Evolutionary conservation across 441 rosid species (phyloP), one percentile per base, ranked within the genome.

Genomic region (Bocquillonia castaneifolia): DNA sequence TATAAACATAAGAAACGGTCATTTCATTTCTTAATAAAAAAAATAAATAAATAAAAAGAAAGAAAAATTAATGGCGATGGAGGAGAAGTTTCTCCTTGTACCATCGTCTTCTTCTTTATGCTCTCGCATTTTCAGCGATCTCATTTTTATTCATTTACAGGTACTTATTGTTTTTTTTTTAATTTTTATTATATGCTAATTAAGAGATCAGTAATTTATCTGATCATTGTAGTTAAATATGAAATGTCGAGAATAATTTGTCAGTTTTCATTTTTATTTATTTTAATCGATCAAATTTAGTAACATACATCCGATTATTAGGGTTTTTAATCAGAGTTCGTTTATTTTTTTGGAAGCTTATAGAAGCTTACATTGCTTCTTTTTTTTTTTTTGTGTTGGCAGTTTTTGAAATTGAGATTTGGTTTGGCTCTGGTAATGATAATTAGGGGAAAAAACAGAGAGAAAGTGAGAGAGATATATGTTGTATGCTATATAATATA

Each of bases 51-150:
- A 51, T 17, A 25, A 13, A 44, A 36, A 52, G 22, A 47, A n/a
- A n/a, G 71, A n/a, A n/a, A n/a, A n/a, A n/a, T 59, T 31, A 72
- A 68, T 74, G 77, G 77, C 69, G 66, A 68, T 48, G 63, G 66
- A 68, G 70, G 69, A 69, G 68, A 23, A 63, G 58, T 44, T 36
- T 60, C 70, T 68, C 64, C 70, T 29, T 50, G 22, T 66, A 36
- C 42, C 25, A 55, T 31, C 60, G 17, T n/a, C n/a, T n/a, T n/a
- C n/a, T n/a, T n/a, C n/a, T n/a, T n/a, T n/a, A n/a, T n/a, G n/a
- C n/a, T n/a, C n/a, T n/a, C n/a, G n/a, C n/a, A n/a, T 58, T 54
- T 20, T 62, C 69, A 31, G 13, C 18, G 61, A 68, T 74, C 70
- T 32, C 72, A 1, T 58, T 64, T 25, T 31, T 37, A 17, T 51